Conservation (phyloP, 768 basidiomycete species). For the Russula earlei region DNA sequence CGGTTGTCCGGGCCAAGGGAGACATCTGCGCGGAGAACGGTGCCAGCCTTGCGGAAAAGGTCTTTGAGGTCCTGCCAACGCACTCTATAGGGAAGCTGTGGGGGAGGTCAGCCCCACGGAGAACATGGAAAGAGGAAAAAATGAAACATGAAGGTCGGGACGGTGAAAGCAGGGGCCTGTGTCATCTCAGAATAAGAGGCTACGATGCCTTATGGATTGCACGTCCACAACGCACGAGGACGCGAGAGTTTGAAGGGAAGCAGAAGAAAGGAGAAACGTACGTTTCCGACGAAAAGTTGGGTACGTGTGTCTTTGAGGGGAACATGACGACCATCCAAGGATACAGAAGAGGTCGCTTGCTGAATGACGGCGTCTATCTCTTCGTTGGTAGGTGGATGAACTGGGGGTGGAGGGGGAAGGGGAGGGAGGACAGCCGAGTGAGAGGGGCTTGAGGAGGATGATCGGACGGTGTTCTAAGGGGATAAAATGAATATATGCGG, state of each 20-base stretch:
- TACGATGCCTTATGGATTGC: background rate
- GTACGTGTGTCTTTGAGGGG: constrained; percentile 79
- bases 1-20: constrained; percentile 73
- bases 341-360: constrained; percentile 67
- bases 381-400: constrained; percentile 50
- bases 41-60: constrained; percentile 91
- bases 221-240: background rate
- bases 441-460: constrained; percentile 6
- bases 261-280: constrained; percentile 32
- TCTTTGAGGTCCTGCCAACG: constrained; percentile 99
- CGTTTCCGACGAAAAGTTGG: constrained; percentile 94
- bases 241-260: background rate
- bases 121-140: background rate
- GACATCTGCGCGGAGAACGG: constrained; percentile 42
- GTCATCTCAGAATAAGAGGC: background rate
- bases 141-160: constrained; percentile 6
- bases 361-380: constrained; percentile 91
- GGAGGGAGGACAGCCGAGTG: background rate
- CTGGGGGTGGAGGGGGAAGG: background rate
- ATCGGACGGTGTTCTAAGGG: background rate
- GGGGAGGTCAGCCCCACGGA: background rate
- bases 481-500: background rate
- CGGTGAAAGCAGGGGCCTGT: background rate
- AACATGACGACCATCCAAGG: constrained; percentile 36
- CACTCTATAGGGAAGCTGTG: constrained; percentile 87